phyloP scores from a whole-genome alignment of 2,329 filamentous ascomycete genomes.

The Claviceps lovelessii region DNA sequence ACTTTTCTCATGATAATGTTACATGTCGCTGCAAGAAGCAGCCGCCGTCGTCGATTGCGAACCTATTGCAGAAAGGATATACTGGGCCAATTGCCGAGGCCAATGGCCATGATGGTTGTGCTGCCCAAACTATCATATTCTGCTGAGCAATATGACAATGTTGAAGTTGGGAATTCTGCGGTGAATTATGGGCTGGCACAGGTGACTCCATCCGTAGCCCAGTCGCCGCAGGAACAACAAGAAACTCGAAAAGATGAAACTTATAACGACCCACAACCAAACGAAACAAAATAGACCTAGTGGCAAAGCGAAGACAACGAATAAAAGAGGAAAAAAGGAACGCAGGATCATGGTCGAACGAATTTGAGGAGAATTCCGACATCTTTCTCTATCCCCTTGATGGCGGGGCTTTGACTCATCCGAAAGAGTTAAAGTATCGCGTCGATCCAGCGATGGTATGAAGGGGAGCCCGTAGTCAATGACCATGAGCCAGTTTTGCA shows the following conservation, averaged over 20 bases:
- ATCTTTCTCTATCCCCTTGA: not conserved
- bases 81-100: slow-evolving; percentile 19
- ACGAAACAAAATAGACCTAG: slow-evolving; percentile 1
- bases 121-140: slow-evolving; percentile 24
- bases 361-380: not conserved
- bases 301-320: not conserved
- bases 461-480: not conserved
- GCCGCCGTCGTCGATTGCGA: slow-evolving; percentile 19
- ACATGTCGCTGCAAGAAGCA: slow-evolving; percentile 17
- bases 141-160: slow-evolving; percentile 24
- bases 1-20: slow-evolving; percentile 13
- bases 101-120: slow-evolving; percentile 21
- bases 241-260: slow-evolving; percentile 8
- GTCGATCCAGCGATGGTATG: not conserved
- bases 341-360: not conserved
- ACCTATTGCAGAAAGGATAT: slow-evolving; percentile 19
- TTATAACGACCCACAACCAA: slow-evolving; percentile 15
- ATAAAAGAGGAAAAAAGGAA: not conserved
- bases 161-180: slow-evolving; percentile 26
- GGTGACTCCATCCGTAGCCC: slow-evolving; percentile 20
- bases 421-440: not conserved
- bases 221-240: slow-evolving; percentile 22
- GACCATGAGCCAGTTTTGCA: not conserved
- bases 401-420: not conserved
- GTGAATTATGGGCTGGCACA: slow-evolving; percentile 26